Evolutionary conservation across 768 basidiomycete genomes (phyloP).

Genomic region (Cantharellus cinnabarinus): DNA sequence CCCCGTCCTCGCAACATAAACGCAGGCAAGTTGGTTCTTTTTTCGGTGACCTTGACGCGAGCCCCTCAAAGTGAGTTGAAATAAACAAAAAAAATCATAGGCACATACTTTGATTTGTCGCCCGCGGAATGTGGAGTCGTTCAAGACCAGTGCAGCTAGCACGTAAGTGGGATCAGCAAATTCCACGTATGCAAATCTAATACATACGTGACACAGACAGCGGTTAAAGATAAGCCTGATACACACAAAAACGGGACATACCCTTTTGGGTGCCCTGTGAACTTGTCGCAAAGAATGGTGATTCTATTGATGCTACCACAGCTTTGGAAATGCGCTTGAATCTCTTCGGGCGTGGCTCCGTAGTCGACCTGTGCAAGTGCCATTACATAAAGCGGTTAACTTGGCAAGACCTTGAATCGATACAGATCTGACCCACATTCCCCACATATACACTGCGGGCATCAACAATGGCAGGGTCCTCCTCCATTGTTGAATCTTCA

Average conservation of each 20-base stretch:
- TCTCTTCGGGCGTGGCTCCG: slow-evolving; percentile 89
- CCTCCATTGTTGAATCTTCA: slow-evolving; percentile 39
- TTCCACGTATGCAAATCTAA: slow-evolving; percentile 93
- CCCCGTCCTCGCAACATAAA: slow-evolving; percentile 63
- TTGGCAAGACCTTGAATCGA: background rate
- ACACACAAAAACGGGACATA: slow-evolving; percentile 17
- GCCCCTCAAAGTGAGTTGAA: background rate
- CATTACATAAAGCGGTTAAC: background rate
- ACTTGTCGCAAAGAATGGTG: slow-evolving; percentile 98
- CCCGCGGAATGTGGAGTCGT: slow-evolving; percentile 90
- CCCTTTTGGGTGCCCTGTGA: slow-evolving; percentile 99
- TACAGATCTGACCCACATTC: slow-evolving; percentile 43
- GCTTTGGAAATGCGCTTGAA: slow-evolving; percentile 90
- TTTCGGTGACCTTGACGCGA: slow-evolving; percentile 58
- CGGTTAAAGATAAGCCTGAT: background rate
- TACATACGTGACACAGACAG: slow-evolving; percentile 15
- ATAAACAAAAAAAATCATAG: background rate
- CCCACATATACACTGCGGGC: slow-evolving; percentile 83
- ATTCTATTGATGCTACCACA: slow-evolving; percentile 98
- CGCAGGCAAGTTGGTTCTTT: slow-evolving; percentile 89
- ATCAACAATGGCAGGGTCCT: slow-evolving; percentile 68
- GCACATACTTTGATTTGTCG: slow-evolving; percentile 67
- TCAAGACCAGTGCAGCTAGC: slow-evolving; percentile 76
- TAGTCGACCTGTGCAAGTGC: slow-evolving; percentile 66
- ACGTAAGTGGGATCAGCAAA: slow-evolving; percentile 87